A percentile compares a stretch with the other conserved stretches of the same genome.
Evolutionary conservation across 2,329 filamentous ascomycete genomes (phyloP).

Genomic region (Pleomassaria siparia): DNA sequence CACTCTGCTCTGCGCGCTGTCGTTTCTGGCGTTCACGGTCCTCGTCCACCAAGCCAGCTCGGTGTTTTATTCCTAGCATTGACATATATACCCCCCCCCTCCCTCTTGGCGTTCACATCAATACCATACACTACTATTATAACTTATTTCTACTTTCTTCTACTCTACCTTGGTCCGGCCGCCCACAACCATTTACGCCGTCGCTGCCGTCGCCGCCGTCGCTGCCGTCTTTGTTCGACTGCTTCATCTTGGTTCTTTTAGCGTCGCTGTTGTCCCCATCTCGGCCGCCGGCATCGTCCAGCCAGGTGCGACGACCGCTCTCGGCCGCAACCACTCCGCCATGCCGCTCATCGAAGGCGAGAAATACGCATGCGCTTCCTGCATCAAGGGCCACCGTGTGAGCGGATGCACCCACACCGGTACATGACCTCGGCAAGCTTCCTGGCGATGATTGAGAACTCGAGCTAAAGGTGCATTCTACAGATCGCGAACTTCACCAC

Average conservation of each 20-base stretch:
- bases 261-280: constrained; percentile 10
- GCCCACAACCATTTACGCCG: too few species aligned
- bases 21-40: constrained; percentile 42
- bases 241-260: constrained; percentile 6
- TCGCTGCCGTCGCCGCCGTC: constrained; percentile 9
- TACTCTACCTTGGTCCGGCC: constrained; percentile 11
- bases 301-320: constrained; percentile 37
- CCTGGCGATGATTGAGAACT: constrained; percentile 13
- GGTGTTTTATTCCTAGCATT: constrained; percentile 27
- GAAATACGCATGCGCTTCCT: constrained; percentile 97
- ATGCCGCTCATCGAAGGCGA: constrained; percentile 69
- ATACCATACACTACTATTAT: constrained; percentile 2
- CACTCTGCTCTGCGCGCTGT: constrained; percentile 33
- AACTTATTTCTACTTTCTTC: constrained; percentile 6
- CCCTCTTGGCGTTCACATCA: constrained; percentile 20
- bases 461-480: constrained; percentile 1
- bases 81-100: constrained; percentile 41
- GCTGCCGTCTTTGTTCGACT: not conserved
- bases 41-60: constrained; percentile 20
- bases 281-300: constrained; percentile 22
- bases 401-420: constrained; percentile 97
- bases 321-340: constrained; percentile 33
- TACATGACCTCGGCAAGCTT: constrained; percentile 48
- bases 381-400: constrained; percentile 96
- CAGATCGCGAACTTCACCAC: constrained; percentile 88